These are phyloP conservation scores for Vitis riparia DNA, from an alignment of 164 flowering plant species.

Conservation along the genomic window DNA sequence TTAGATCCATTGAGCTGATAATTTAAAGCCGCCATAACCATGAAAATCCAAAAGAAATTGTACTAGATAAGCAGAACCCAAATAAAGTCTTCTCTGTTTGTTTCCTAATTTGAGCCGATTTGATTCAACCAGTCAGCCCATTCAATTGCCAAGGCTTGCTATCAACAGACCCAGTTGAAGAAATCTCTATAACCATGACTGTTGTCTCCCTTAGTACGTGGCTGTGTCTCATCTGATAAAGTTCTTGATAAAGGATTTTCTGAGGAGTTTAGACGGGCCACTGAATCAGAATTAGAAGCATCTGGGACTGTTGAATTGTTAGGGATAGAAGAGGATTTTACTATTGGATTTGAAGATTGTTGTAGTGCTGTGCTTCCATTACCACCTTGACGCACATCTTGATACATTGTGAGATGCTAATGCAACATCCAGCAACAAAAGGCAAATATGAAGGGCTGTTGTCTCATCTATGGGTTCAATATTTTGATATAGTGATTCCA, in stretches of 20 bases:
- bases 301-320: slow-evolving; percentile 44
- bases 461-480: slow-evolving; percentile 89
- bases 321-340: slow-evolving; percentile 49
- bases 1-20: too few relatives aligned
- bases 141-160: too few relatives aligned
- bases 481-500: slow-evolving; percentile 80
- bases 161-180: too few relatives aligned
- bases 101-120: too few relatives aligned
- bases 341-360: slow-evolving; percentile 40
- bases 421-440: slow-evolving; percentile 78
- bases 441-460: slow-evolving; percentile 78
- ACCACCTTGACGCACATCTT: slow-evolving; percentile 69
- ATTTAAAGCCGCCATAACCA: too few relatives aligned
- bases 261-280: slow-evolving; percentile 33
- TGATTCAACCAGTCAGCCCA: too few relatives aligned
- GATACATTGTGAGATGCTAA: slow-evolving; percentile 67
- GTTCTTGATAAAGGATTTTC: slow-evolving; percentile 62
- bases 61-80: too few relatives aligned
- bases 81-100: too few relatives aligned
- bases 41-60: too few relatives aligned
- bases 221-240: slow-evolving; percentile 59
- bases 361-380: slow-evolving; percentile 48
- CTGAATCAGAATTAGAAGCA: slow-evolving; percentile 43
- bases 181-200: too few relatives aligned
- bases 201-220: too few relatives aligned